Conservation (phyloP, 768 basidiomycete species). For the Tylopilus subfusipes region DNA sequence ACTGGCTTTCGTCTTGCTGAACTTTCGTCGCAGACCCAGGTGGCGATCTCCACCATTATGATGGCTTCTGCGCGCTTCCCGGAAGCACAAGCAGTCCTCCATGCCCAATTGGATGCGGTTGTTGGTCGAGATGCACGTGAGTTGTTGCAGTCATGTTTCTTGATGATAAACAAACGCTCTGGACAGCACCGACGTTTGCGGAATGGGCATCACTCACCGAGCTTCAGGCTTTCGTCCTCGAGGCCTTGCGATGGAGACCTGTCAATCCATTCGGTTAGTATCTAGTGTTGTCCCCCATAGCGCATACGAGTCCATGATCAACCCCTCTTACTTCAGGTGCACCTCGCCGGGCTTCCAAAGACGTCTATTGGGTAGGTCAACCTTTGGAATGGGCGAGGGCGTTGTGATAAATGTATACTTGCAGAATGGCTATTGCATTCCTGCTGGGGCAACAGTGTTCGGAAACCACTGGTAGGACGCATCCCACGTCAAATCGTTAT, state of each 20-base stretch:
- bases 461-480: conserved; percentile 28
- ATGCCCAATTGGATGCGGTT: conserved; percentile 36
- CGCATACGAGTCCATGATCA: not conserved
- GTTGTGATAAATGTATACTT: not conserved
- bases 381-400: too few species aligned
- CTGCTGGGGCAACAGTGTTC: conserved; percentile 33
- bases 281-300: too few species aligned
- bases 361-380: conserved; percentile 25
- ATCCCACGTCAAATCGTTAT: not conserved
- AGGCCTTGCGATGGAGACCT: conserved; percentile 39
- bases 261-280: conserved; percentile 30
- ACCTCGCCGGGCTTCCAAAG: conserved; percentile 24
- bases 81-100: conserved; percentile 32
- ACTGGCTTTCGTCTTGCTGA: not conserved
- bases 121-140: conserved; percentile 35
- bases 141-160: not conserved
- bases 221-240: conserved; percentile 37
- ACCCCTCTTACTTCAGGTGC: conserved; percentile 7
- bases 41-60: conserved; percentile 27
- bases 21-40: conserved; percentile 21
- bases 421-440: conserved; percentile 36
- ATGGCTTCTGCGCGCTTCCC: conserved; percentile 40
- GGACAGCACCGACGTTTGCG: conserved; percentile 37
- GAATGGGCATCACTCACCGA: conserved; percentile 33
- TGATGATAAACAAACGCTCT: not conserved